Evolutionary conservation across 345 rosid genomes (phyloP).

Genomic region (Sonneratia alba): DNA sequence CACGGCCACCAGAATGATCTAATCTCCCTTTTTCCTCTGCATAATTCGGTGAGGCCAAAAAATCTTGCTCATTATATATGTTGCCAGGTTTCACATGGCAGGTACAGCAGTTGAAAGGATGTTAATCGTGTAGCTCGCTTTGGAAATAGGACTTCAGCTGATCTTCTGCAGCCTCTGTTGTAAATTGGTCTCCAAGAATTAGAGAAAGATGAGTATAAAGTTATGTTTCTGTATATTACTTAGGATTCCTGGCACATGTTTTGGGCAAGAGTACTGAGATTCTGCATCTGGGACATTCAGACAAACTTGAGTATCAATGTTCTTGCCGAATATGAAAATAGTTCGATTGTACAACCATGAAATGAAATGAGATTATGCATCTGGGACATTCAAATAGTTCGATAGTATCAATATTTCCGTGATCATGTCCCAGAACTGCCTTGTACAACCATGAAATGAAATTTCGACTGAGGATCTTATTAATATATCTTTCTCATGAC

Average conservation of each 20-base stretch:
- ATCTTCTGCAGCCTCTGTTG: not conserved
- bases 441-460: not conserved
- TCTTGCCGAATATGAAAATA: not conserved
- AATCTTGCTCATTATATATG: not conserved
- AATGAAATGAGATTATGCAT: not conserved
- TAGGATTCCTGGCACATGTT: not conserved
- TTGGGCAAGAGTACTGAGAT: not conserved
- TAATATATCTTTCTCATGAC: not conserved
- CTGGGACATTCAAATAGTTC: not conserved
- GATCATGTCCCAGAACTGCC: no score
- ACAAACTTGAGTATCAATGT: not conserved
- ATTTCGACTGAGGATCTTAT: not conserved
- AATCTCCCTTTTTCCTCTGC: not conserved
- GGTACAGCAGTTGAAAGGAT: not conserved
- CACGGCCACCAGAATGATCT: conserved; percentile 44
- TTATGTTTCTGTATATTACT: not conserved
- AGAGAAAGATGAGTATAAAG: not conserved
- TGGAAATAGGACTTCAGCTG: not conserved
- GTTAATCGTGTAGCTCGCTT: not conserved
- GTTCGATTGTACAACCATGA: not conserved
- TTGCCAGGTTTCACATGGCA: not conserved
- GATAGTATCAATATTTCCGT: not conserved
- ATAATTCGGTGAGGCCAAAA: not conserved
- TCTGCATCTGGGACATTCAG: not conserved
- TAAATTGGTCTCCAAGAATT: not conserved